phyloP scores from a whole-genome alignment of 2,329 filamentous ascomycete genomes.

The Trichoderma arundinaceum region DNA sequence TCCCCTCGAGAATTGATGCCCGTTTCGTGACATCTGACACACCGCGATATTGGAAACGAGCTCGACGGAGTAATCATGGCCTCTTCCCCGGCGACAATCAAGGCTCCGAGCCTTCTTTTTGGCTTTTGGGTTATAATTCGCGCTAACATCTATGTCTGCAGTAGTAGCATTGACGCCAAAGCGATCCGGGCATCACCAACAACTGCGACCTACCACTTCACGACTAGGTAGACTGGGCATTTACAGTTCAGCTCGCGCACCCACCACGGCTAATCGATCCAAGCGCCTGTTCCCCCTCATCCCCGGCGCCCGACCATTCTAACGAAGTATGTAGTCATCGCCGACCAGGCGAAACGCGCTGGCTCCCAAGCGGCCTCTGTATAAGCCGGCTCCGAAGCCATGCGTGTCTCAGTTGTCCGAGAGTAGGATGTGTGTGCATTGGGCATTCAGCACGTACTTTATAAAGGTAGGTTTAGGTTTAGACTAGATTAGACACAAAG shows the following conservation, averaged over 20 bases:
- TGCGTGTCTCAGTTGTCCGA: neutral
- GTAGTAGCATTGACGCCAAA: constrained; percentile 1
- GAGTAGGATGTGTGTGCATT: neutral
- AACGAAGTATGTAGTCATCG: neutral
- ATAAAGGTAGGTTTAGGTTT: neutral
- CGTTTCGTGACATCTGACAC: neutral
- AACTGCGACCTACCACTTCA: neutral
- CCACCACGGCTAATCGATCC: neutral
- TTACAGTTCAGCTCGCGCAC: constrained; percentile 19
- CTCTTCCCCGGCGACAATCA: neutral
- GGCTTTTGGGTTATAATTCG: neutral
- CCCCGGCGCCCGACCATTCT: neutral
- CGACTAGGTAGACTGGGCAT: neutral
- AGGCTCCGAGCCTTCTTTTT: neutral
- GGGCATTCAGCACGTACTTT: neutral
- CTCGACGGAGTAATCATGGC: neutral
- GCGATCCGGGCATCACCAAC: neutral
- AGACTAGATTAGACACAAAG: neutral
- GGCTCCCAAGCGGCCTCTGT: neutral
- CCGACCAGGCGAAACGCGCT: constrained; percentile 2
- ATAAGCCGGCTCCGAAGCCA: constrained; percentile 6
- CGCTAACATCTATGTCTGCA: neutral
- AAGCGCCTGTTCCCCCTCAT: constrained; percentile 2
- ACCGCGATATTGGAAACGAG: neutral
- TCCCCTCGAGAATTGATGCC: neutral